These are phyloP conservation scores for Hortiboletus campestris DNA, from an alignment of 768 basidiomycete genomes.

Conservation along the genomic window DNA sequence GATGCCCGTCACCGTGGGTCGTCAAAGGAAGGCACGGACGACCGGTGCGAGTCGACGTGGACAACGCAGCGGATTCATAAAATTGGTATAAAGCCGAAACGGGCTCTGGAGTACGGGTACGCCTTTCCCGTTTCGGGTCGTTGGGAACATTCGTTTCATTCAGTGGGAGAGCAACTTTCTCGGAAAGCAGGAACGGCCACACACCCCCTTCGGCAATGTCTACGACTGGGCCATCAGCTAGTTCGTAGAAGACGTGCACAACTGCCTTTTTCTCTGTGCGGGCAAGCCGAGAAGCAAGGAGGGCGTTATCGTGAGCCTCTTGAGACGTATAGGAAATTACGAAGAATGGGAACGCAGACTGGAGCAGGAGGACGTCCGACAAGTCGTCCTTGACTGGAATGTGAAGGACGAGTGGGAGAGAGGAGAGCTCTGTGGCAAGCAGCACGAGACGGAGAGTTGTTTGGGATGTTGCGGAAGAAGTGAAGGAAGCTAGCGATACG, in stretches of 20 bases:
- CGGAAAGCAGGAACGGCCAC: slow-evolving; percentile 55
- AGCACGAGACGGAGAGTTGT: slow-evolving; percentile 60
- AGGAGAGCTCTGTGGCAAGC: slow-evolving; percentile 65
- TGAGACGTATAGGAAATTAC: slow-evolving; percentile 74
- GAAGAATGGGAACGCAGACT: slow-evolving; percentile 78
- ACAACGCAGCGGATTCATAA: slow-evolving; percentile 67
- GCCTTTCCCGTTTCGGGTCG: not conserved
- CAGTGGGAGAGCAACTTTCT: slow-evolving; percentile 29
- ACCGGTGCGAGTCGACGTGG: slow-evolving; percentile 60
- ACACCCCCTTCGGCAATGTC: slow-evolving; percentile 61
- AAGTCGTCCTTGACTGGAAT: slow-evolving; percentile 65
- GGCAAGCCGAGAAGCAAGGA: slow-evolving; percentile 82
- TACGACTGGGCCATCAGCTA: slow-evolving; percentile 38
- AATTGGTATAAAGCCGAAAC: slow-evolving; percentile 41
- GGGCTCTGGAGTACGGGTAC: slow-evolving; percentile 7
- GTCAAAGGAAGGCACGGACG: slow-evolving; percentile 59
- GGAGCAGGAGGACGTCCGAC: slow-evolving; percentile 72
- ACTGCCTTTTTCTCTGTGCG: slow-evolving; percentile 68
- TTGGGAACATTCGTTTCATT: slow-evolving; percentile 33
- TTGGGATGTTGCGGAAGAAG: slow-evolving; percentile 50
- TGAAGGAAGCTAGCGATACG: slow-evolving; percentile 57
- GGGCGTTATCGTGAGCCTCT: slow-evolving; percentile 86
- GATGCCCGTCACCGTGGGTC: slow-evolving; percentile 49
- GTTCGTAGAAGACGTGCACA: slow-evolving; percentile 77
- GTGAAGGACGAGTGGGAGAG: slow-evolving; percentile 67